phyloP scores from a whole-genome alignment of 2,329 filamentous ascomycete genomes.

The Pseudocercospora fijiensis region DNA sequence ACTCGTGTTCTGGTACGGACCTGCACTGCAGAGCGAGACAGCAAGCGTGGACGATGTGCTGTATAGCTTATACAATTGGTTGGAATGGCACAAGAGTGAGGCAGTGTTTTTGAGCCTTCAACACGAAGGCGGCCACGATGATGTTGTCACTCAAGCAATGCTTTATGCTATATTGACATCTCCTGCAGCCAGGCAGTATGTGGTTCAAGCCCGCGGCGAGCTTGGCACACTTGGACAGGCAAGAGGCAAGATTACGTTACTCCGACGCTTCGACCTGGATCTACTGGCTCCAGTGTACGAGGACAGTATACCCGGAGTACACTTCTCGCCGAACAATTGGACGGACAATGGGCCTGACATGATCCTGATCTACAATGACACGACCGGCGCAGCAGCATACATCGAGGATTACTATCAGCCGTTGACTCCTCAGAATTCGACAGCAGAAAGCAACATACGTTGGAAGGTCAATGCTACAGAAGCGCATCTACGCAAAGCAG shows the following conservation, averaged over 20 bases:
- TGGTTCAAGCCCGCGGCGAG: slow-evolving; percentile 41
- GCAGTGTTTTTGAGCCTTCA: slow-evolving; percentile 50
- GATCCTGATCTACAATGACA: slow-evolving; percentile 45
- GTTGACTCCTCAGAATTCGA: slow-evolving; percentile 34
- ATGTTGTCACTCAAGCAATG: slow-evolving; percentile 41
- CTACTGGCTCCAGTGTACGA: slow-evolving; percentile 40
- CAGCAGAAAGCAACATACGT: slow-evolving; percentile 43
- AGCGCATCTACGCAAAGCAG: slow-evolving; percentile 44
- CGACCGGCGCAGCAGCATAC: slow-evolving; percentile 43
- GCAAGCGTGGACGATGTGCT: slow-evolving; percentile 49
- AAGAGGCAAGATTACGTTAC: slow-evolving; percentile 44
- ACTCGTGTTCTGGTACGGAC: slow-evolving; percentile 53
- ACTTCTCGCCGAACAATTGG: slow-evolving; percentile 49
- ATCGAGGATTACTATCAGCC: slow-evolving; percentile 54
- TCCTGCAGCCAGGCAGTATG: slow-evolving; percentile 42
- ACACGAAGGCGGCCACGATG: slow-evolving; percentile 45
- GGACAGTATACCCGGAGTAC: slow-evolving; percentile 47
- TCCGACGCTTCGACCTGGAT: slow-evolving; percentile 50
- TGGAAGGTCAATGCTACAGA: slow-evolving; percentile 49
- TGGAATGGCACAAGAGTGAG: slow-evolving; percentile 49
- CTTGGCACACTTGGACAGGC: slow-evolving; percentile 41
- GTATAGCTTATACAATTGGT: slow-evolving; percentile 52
- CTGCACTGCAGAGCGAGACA: slow-evolving; percentile 47
- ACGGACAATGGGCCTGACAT: slow-evolving; percentile 46
- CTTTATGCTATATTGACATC: slow-evolving; percentile 45